A percentile compares a stretch with the other conserved stretches of the same genome.
These are phyloP conservation scores for Kodamaea lidongshanica DNA, from an alignment of 805 yeast genomes.

Conservation along the genomic window DNA sequence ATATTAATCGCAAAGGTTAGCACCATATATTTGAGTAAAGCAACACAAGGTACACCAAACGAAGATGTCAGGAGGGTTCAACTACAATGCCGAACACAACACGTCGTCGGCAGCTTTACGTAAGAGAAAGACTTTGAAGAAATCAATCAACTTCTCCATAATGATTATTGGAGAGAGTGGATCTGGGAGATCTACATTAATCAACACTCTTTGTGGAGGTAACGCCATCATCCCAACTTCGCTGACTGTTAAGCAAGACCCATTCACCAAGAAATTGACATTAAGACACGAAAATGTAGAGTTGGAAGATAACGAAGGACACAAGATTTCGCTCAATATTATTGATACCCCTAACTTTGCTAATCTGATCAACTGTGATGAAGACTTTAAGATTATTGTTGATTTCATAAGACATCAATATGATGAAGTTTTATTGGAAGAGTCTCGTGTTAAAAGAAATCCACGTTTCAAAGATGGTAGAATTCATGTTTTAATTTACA, in stretches of 20 bases:
- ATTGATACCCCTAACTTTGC: conserved; percentile 86
- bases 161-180: conserved; percentile 89
- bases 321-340: conserved; percentile 66
- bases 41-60: conserved; percentile 1
- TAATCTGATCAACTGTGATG: conserved; percentile 61
- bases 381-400: conserved; percentile 62
- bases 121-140: conserved; percentile 74
- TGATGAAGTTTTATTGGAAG: conserved; percentile 77
- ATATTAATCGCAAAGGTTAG: not conserved
- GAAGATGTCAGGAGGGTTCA: conserved; percentile 11
- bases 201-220: conserved; percentile 86
- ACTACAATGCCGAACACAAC: conserved; percentile 15
- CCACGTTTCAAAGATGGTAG: conserved; percentile 82
- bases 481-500: conserved; percentile 53
- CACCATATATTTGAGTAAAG: conserved; percentile 1
- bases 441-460: conserved; percentile 73
- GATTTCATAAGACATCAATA: conserved; percentile 77
- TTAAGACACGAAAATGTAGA: conserved; percentile 78
- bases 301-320: conserved; percentile 80
- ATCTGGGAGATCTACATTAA: conserved; percentile 84
- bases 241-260: conserved; percentile 56
- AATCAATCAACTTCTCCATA: conserved; percentile 76
- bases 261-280: conserved; percentile 42
- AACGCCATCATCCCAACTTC: conserved; percentile 67
- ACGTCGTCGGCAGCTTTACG: conserved; percentile 38